Conservation (phyloP, 352 stramenopile species). For the Phytopythium ostracodes region DNA sequence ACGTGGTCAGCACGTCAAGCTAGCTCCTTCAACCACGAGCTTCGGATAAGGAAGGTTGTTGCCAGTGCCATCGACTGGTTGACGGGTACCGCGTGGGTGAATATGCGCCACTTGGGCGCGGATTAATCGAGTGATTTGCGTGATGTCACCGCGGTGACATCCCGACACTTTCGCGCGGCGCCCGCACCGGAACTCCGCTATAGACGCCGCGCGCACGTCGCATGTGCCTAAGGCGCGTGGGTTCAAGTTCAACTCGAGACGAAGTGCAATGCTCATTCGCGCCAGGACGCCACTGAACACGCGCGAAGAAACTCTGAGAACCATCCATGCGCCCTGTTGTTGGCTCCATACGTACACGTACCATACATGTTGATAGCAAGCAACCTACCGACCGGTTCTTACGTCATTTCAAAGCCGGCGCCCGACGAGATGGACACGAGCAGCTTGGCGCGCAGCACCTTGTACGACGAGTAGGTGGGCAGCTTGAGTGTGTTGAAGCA, state of each 20-base stretch:
- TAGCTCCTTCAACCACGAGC: not conserved
- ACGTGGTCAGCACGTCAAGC: not conserved
- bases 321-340: too few species aligned
- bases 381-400: too few species aligned
- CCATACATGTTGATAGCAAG: too few species aligned
- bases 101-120: too few species aligned
- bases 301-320: too few species aligned
- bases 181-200: not conserved
- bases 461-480: conserved; percentile 94
- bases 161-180: not conserved
- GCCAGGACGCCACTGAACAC: not conserved
- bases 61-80: not conserved
- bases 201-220: not conserved
- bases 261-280: not conserved
- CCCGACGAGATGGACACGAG: conserved; percentile 91
- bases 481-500: conserved; percentile 99
- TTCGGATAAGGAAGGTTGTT: not conserved
- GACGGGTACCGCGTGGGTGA: too few species aligned
- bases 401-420: conserved; percentile 96
- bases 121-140: not conserved
- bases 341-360: too few species aligned
- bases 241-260: not conserved
- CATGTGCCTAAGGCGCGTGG: not conserved
- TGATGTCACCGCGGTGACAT: too few species aligned
- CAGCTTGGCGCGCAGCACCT: conserved; percentile 92